Base-by-base conservation (phyloP, 805 yeast species). In the Sungouiella blattae region DNA sequence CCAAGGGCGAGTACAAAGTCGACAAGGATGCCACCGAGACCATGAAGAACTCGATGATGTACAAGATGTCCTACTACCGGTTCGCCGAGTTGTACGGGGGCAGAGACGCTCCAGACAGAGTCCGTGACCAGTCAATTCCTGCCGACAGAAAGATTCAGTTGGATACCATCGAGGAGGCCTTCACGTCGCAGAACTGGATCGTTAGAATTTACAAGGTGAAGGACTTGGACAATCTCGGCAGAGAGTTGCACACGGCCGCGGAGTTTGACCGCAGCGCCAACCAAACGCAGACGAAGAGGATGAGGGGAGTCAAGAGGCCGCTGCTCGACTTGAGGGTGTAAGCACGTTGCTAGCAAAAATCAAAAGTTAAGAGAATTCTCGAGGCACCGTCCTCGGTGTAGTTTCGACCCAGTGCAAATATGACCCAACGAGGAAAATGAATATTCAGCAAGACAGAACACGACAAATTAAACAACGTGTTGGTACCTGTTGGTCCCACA, bases 161-260 rank as follows among this genome's bases (percentile, higher is more conserved):
- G 51, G 82, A 82, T 55, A 81, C 81, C 35, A 71, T 91, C 26
- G 98, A 93, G 52, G 98, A 93, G 70, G 98, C 83, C 0, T 93
- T 82, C 67, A 93, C 98, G 1, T 73, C 91, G 30, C 95, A 88
- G 57, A 94, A 93, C 71, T 94, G 97, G 97, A 75, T 93, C 49
- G 97, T 93, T 13, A 79, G 98, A 65, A 77, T 93, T 42, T 93
- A 87, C 69, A 85, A 87, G 71, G 85, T 93, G 48, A 93, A 88
- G 64, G 91, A 87, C 41, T 71, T 75, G 40, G 98, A 93, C 61
- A 78, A 77, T 41, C 77, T 86, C 47, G 98, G 98, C 32, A 79
- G 99, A 61, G 81, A 78, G 47, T 65, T 82, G 47, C 66, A 67
- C 26, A 68, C 71, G n/a, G 79, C 79, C 26, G 73, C 81, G 21